These are phyloP conservation scores for Ustilago vetiveriae DNA, from an alignment of 1,284 basidiomycete genomes.

Conservation along the genomic window DNA sequence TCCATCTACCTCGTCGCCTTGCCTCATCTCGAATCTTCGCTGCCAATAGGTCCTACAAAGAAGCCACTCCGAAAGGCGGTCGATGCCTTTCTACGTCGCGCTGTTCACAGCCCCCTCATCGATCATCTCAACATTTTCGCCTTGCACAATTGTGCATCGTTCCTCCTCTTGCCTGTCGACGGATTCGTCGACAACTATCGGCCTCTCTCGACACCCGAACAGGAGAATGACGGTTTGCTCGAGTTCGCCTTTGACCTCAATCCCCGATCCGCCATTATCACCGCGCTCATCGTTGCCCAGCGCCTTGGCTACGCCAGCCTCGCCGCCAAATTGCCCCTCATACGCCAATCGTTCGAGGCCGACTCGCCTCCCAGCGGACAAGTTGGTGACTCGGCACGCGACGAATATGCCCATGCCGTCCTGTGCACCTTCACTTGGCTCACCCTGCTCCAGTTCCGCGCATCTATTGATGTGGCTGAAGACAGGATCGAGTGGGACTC, in stretches of 20 bases:
- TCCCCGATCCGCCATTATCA: conserved; percentile 35
- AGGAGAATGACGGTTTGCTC: conserved; percentile 34
- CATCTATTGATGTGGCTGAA: conserved; percentile 42
- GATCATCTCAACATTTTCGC: conserved; percentile 46
- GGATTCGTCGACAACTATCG: conserved; percentile 22
- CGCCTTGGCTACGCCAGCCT: conserved; percentile 28
- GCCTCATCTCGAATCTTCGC: conserved; percentile 30
- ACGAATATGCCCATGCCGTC: conserved; percentile 41
- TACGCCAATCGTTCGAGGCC: conserved; percentile 23
- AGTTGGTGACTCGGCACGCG: conserved; percentile 9
- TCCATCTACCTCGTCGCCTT: conserved; percentile 33
- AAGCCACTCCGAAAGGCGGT: conserved; percentile 32
- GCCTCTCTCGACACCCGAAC: conserved; percentile 23
- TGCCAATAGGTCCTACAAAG: conserved; percentile 4
- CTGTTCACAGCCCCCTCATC: conserved; percentile 20
- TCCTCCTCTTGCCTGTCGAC: conserved; percentile 36
- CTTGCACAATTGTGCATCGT: conserved; percentile 33
- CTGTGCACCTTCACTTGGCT: conserved; percentile 43
- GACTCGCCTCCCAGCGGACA: conserved; percentile 13
- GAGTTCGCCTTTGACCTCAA: conserved; percentile 41
- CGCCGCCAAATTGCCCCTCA: conserved; percentile 18
- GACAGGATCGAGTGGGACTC: conserved; percentile 43
- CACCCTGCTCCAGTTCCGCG: conserved; percentile 31
- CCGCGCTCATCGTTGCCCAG: conserved; percentile 30
- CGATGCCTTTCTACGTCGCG: conserved; percentile 28